Evolutionary conservation across 768 basidiomycete genomes (phyloP), one percentile per base, ranked within the genome.

Genomic region (Phylloporus arenicola): DNA sequence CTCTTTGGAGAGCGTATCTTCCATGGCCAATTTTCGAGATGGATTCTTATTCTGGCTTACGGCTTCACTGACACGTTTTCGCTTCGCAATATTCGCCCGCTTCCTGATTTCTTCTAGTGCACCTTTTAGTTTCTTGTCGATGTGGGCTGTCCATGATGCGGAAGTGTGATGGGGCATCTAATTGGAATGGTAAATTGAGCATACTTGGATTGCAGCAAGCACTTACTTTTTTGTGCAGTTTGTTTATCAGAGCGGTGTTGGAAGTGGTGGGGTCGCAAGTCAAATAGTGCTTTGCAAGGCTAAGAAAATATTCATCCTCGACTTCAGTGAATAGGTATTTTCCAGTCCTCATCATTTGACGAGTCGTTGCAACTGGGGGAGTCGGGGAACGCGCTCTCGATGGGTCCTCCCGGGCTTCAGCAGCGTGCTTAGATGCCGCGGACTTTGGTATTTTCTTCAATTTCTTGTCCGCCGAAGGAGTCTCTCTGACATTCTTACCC

Each of bases 111-210:
- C 58, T n/a, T 79, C 81, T 11, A 84, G 51, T 35, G 72, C 65
- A 10, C 68, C 60, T 20, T 64, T 65, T 10, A 72, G 34, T 47
- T 63, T 61, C 45, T 52, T 53, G 27, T 55, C 39, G 17, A 81
- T 44, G 42, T 75, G 71, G n/a, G 58, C 60, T 29, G 47, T 55
- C 84, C 84, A 87, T 13, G 83, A 84, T 8, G 30, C 60, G 6
- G 57, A 12, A 3, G 72, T 57, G 61, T 87, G 86, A 55, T 82
- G 77, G 24, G 82, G 78, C 71, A 87, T 71, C 86, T 88, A 50
- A 11, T 33, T n/a, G 10, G 7, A 20, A 25, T 29, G 4, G n/a
- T 56, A 8, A 56, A 34, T 38, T 10, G 10, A 42, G 14, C 12
- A 30, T 16, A 37, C 7, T 12, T 22, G 14, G 31, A 31, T 33